phyloP scores from a whole-genome alignment of 1,284 basidiomycete species.

The Trichosporon sp. region DNA sequence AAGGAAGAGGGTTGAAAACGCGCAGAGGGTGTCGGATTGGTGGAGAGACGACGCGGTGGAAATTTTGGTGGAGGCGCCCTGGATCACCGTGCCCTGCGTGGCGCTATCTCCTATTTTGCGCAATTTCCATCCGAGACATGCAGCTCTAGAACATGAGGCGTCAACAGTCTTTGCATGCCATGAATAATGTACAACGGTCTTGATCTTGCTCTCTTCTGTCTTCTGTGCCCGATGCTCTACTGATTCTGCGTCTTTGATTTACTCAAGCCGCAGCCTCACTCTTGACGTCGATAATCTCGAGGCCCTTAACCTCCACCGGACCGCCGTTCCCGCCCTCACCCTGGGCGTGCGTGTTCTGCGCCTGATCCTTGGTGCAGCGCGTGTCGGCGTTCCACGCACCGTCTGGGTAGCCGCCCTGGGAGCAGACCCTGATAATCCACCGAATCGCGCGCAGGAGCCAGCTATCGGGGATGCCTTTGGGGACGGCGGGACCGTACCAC shows the following conservation, averaged over 20 bases:
- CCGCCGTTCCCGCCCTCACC: neutral
- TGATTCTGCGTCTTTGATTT: neutral
- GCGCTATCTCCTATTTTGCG: neutral
- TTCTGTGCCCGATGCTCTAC: neutral
- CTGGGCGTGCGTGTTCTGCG: too few species aligned
- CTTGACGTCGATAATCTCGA: neutral
- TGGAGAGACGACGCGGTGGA: neutral
- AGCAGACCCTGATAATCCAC: neutral
- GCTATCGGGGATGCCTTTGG: neutral
- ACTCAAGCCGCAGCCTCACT: neutral
- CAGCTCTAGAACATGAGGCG: neutral
- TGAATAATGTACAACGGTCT: neutral
- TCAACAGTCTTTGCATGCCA: neutral
- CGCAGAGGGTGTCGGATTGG: neutral
- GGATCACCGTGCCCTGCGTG: neutral
- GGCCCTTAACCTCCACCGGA: neutral
- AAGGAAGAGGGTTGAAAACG: neutral
- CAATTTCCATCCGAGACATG: neutral
- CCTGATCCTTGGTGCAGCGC: neutral
- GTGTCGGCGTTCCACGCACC: neutral
- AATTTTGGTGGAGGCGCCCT: neutral
- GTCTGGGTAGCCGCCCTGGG: neutral
- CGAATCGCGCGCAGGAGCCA: conserved; percentile 1
- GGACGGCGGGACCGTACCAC: neutral
- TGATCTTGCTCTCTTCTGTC: neutral